Conservation (phyloP, 2,329 filamentous ascomycete species). For the Cordyceps militaris region DNA sequence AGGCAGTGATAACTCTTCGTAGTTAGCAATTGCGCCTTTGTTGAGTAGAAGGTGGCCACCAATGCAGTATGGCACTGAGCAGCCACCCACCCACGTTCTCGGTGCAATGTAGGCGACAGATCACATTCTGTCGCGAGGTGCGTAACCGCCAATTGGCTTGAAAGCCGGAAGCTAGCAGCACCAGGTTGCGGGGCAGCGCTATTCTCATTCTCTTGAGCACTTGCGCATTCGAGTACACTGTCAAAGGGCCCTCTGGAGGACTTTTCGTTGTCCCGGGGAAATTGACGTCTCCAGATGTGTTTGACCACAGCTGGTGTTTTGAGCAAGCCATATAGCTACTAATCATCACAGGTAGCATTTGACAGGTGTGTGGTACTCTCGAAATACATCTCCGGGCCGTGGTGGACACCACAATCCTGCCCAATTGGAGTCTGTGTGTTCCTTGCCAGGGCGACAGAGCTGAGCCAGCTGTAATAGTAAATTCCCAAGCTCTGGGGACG, state of each 20-base stretch:
- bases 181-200: neutral
- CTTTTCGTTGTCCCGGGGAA: neutral
- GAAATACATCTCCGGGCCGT: conserved; percentile 8
- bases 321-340: neutral
- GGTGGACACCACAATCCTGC: neutral
- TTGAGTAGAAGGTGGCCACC: neutral
- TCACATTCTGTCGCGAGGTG: conserved; percentile 14
- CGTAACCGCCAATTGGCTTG: conserved; percentile 15
- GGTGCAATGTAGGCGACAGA: conserved; percentile 14
- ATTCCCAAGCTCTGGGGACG: neutral
- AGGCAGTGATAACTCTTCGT: too few species aligned
- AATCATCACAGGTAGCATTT: neutral
- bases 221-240: too few species aligned
- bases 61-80: neutral
- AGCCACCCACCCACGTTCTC: conserved; percentile 3
- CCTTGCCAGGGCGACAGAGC: neutral
- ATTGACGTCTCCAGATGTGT: neutral
- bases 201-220: neutral
- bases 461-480: conserved; percentile 1
- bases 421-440: neutral
- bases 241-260: neutral
- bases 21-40: too few species aligned
- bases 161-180: neutral
- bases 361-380: neutral
- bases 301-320: neutral